Evolutionary conservation across 768 basidiomycete genomes (phyloP).

Genomic region (Amanita rubescens): DNA sequence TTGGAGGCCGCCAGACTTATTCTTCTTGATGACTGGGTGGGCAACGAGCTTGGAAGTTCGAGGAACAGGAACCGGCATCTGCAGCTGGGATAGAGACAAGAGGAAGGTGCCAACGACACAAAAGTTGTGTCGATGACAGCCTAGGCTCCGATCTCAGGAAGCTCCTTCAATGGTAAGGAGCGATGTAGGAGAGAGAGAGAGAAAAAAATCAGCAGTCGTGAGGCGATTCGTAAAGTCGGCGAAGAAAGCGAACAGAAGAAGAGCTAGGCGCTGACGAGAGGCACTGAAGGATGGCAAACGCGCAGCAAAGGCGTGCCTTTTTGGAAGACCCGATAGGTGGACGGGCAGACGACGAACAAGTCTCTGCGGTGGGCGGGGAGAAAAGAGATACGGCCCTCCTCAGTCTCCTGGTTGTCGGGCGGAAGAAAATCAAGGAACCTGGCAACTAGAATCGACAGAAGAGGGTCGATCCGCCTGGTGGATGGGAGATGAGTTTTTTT

Average conservation of each 20-base stretch:
- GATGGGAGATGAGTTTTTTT: constrained; percentile 24
- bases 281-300: constrained; percentile 55
- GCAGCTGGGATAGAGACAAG: constrained; percentile 36
- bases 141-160: constrained; percentile 34
- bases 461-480: constrained; percentile 43
- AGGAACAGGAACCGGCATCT: constrained; percentile 87
- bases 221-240: constrained; percentile 56
- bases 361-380: constrained; percentile 16
- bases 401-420: constrained; percentile 32
- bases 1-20: constrained; percentile 35
- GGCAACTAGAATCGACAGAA: constrained; percentile 42
- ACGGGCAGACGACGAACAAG: constrained; percentile 24
- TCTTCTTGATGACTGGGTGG: constrained; percentile 61
- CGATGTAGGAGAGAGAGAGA: constrained; percentile 22
- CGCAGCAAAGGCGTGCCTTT: constrained; percentile 94
- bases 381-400: constrained; percentile 32
- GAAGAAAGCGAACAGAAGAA: constrained; percentile 31
- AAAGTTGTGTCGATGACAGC: constrained; percentile 29
- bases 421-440: constrained; percentile 29
- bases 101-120: constrained; percentile 40
- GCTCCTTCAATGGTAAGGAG: constrained; percentile 28
- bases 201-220: constrained; percentile 55
- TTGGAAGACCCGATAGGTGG: constrained; percentile 36
- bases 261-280: constrained; percentile 19
- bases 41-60: constrained; percentile 47